A percentile compares a stretch with the other conserved stretches of the same genome.
Conservation (phyloP, 139 green algal genomes). For the Volvox africanus region DNA sequence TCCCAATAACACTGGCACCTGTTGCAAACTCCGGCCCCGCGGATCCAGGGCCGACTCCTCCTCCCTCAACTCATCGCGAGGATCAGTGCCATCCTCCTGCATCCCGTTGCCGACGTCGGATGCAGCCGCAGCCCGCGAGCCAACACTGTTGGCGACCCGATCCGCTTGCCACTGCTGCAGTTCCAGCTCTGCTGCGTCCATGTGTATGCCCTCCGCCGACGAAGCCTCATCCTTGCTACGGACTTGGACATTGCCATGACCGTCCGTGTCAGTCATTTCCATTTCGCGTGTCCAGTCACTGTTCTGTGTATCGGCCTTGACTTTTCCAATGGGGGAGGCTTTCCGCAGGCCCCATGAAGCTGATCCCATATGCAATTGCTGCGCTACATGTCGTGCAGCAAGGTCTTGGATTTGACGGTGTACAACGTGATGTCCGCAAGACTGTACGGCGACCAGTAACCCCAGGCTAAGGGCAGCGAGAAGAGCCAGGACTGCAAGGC, state of each 20-base stretch:
- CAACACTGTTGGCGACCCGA: no score
- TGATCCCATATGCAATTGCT: not conserved
- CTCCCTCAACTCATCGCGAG: not conserved
- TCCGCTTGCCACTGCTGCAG: no score
- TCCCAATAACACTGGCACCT: not conserved
- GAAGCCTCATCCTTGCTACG: no score
- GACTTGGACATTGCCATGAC: not conserved
- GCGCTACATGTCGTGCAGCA: not conserved
- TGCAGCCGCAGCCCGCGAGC: no score
- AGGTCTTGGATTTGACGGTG: not conserved
- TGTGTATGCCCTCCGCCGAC: no score
- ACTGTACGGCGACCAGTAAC: not conserved
- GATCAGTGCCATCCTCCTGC: not conserved
- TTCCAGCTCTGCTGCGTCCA: no score
- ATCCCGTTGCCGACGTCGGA: not conserved
- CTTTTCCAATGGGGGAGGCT: not conserved
- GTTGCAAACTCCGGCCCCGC: not conserved
- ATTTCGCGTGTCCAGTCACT: no score
- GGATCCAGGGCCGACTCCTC: not conserved
- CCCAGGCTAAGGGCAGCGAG: not conserved
- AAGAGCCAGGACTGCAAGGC: not conserved
- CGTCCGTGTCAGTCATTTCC: not conserved
- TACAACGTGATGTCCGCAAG: constrained; percentile 40
- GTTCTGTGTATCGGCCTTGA: not conserved
- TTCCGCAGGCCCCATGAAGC: not conserved